Base-by-base conservation (phyloP, 1,139 yeast genomes). In the Debaryomyces subglobosus region DNA sequence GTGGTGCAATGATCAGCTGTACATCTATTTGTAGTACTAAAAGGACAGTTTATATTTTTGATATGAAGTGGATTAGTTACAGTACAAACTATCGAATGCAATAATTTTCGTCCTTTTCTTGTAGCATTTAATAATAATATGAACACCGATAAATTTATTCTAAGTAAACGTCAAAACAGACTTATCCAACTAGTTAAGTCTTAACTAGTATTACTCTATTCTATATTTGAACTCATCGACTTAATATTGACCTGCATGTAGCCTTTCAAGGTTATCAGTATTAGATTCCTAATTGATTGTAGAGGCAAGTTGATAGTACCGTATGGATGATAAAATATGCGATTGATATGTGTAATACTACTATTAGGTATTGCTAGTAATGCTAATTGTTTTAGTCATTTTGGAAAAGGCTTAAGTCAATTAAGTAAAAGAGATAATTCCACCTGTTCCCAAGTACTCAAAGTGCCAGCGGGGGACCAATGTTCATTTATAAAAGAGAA, bases 1-100 rank as follows among this genome's bases (percentile, higher is more conserved):
- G 66, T 71, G 85, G 78, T 85, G 91, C 91, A 85, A 85, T 79
- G 91, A 85, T 82, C 79, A 76, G 68, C 82, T 68, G 69, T 61
- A 85, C 90, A 85, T 76, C 56, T 65, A 48, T 10, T 24, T 41
- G 42, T 37, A 38, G 46, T 44, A 15, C 6, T 27, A 21, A 21
- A 16, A 15, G 25, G 27, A 7, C 18, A 6, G 16, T 5, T 24
- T 38, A 5, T 38, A 27, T 24, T 27, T 3, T 39, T 32, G 21
- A 8, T 25, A 37, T 10, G 21, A 23, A 25, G n/a, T 20, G n/a
- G 10, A 7, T 36, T 13, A 6, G 2, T 27, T 12, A 4, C n/a
- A 10, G n/a, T 25, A 25, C n/a, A 25, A 24, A 9, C 5, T 8
- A 25, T 25, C 10, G 12, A 25, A 9, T 13, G 5, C n/a, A 27